Evolutionary conservation across 768 basidiomycete species (phyloP), one percentile per base, ranked within the genome.

Genomic region (Lactarius deliciosus): DNA sequence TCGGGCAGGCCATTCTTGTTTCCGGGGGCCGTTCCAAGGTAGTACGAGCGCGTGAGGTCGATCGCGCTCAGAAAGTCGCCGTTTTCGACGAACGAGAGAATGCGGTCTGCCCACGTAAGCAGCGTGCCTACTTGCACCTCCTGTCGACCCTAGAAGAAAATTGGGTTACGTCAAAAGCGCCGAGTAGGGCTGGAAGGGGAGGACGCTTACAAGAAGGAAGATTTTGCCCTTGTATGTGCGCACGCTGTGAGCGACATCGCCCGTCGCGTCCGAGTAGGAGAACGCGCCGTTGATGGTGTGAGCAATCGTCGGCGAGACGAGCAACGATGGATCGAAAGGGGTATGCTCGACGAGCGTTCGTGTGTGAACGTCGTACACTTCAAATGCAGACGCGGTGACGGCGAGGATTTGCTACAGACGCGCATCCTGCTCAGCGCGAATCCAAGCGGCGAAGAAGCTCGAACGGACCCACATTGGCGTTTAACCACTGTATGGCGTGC

Each of bases 21-120:
- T 9, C 94, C 93, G n/a, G 85, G 83, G 2, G 91, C 90, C 43
- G 86, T 84, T 10, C 87, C 89, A 18, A 85, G 78, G 75, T 94
- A 94, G 77, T 96, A 99, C 0, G 85, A 81, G 30, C 91, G 84
- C 0, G 92, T 84, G 28, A 96, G 80, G 61, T 96, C 89, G 68
- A 98, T 96, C 3, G 97, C 96, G 57, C 83, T 85, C 54, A 98
- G 81, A 74, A 98, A 96, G 73, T 98, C 88, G 16, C 95, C 94
- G 11, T 83, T 81, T 73, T 93, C 84, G 32, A 98, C 94, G 56
- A 89, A 84, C 0, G 86, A 81, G 54, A 99, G 79, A 28, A 98
- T 88, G 54, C 90, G 87, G 75, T 99, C 97, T 6, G 96, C 94
- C 97, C 97, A 99, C 1, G 94, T 93, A 36, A 95, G 79, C 25